These are phyloP conservation scores for Mycena galopus DNA, from an alignment of 768 basidiomycete species.

Conservation along the genomic window DNA sequence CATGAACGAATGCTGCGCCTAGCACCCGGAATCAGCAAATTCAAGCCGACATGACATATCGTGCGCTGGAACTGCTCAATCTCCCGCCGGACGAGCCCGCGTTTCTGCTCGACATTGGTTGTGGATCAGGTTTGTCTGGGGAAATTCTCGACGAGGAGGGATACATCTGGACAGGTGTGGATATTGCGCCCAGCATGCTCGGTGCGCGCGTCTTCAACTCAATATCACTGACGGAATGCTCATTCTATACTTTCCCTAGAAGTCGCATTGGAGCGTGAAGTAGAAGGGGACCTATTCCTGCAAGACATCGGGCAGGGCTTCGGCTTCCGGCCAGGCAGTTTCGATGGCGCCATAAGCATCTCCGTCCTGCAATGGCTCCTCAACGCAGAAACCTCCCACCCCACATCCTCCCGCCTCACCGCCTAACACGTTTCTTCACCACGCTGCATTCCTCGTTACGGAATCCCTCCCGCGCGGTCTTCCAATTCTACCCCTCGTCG, in stretches of 20 bases:
- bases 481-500: conserved; percentile 97
- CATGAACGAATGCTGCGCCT: conserved; percentile 29
- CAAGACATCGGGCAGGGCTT: conserved; percentile 99
- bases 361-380: conserved; percentile 99
- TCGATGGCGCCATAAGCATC: conserved; percentile 98
- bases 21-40: conserved; percentile 97
- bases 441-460: conserved; percentile 89
- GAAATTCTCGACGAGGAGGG: conserved; percentile 97
- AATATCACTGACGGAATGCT: background rate
- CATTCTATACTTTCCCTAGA: conserved; percentile 68
- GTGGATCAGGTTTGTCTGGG: conserved; percentile 96
- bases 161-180: conserved; percentile 92
- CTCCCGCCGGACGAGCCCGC: conserved; percentile 85
- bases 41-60: conserved; percentile 97
- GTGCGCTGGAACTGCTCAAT: conserved; percentile 92
- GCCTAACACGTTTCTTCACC: conserved; percentile 90
- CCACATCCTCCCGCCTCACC: conserved; percentile 92
- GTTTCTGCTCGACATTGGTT: conserved; percentile 94
- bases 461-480: conserved; percentile 87
- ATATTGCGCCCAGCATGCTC: conserved; percentile 97
- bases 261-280: conserved; percentile 94
- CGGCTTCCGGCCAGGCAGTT: conserved; percentile 95
- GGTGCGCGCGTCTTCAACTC: conserved; percentile 62
- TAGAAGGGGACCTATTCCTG: conserved; percentile 95
- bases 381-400: conserved; percentile 94